Base-by-base conservation (phyloP, 371 early-diverging fungal genomes). In the Mortierella sp. region DNA sequence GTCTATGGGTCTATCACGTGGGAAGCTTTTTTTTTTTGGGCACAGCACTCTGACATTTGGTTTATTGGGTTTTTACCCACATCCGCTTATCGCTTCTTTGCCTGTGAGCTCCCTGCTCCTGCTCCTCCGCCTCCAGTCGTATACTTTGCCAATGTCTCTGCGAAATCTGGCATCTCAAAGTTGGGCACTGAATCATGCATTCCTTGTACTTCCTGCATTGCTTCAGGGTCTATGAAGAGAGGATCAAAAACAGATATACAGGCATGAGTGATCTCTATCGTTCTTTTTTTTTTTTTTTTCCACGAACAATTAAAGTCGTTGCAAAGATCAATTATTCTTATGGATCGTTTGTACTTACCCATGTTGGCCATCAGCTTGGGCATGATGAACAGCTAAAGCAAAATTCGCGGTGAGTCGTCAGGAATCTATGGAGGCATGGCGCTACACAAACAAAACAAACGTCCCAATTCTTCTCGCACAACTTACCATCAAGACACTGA, bases 351-450 rank as follows among this genome's bases (percentile, higher is more conserved):
- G 14, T 19, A 61, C 70, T 24, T 78, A 80, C 82, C 85, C 64
- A 86, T 63, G 47, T 72, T 78, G 27, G 76, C 73, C 82, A 83
- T 80, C 80, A 88, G 39, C 68, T 88, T 86, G 43, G 88, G 88
- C 81, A 88, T 63, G 30, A 81, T 47, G 43, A 86, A 82, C 50
- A 88, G 62, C 73, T 72, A 48, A 43, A 27, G 4, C 7, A 9
- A 41, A 38, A 23, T 23, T 18, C 2, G 12, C 0, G 49, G 16
- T 12, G 38, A 26, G 4, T 19, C 6, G 10, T 28, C 34, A 50
- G 10, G 46, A n/a, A 18, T 23, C 7, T n/a, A n/a, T n/a, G n/a
- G n/a, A n/a, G n/a, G n/a, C n/a, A n/a, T n/a, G n/a, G n/a, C n/a
- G n/a, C n/a, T n/a, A n/a, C n/a, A n/a, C n/a, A n/a, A n/a, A n/a